phyloP scores from a whole-genome alignment of 225 moss, liverwort and hornwort species.

The Rhytidiadelphus loreus region DNA sequence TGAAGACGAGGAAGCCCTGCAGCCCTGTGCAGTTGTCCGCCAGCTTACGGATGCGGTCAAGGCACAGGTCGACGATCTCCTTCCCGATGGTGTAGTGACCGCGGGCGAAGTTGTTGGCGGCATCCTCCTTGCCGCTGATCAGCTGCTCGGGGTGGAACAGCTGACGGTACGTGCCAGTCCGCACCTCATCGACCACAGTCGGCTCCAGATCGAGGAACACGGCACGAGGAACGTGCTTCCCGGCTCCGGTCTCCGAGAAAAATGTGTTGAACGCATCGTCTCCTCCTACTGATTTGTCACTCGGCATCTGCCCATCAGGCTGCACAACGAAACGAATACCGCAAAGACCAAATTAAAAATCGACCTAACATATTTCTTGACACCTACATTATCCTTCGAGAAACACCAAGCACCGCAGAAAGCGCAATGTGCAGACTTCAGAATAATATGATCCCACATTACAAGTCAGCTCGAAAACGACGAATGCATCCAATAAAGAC shows the following conservation, averaged over 20 bases:
- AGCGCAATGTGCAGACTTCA: too few species aligned
- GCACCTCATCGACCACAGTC: constrained; percentile 49
- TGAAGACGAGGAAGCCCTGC: constrained; percentile 42
- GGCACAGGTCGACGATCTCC: constrained; percentile 45
- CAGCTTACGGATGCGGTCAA: constrained; percentile 40
- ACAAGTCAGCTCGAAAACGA: too few species aligned
- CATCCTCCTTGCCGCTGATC: constrained; percentile 44
- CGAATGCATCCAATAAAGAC: neutral
- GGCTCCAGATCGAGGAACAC: constrained; percentile 45
- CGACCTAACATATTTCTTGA: neutral
- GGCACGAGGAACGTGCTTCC: constrained; percentile 41
- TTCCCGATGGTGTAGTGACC: constrained; percentile 51
- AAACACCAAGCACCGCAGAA: too few species aligned
- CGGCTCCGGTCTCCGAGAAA: constrained; percentile 43
- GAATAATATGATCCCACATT: fast-evolving
- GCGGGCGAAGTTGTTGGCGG: constrained; percentile 52
- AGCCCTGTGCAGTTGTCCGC: constrained; percentile 40
- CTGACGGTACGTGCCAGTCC: constrained; percentile 40
- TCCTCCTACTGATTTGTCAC: constrained; percentile 30
- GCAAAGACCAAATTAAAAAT: neutral
- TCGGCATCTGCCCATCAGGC: constrained; percentile 55
- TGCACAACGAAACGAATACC: neutral
- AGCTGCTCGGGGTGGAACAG: constrained; percentile 40
- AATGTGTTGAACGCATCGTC: constrained; percentile 45
- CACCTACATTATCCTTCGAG: neutral